Conservation (phyloP, 345 rosid genomes). For the Salix exigua region DNA sequence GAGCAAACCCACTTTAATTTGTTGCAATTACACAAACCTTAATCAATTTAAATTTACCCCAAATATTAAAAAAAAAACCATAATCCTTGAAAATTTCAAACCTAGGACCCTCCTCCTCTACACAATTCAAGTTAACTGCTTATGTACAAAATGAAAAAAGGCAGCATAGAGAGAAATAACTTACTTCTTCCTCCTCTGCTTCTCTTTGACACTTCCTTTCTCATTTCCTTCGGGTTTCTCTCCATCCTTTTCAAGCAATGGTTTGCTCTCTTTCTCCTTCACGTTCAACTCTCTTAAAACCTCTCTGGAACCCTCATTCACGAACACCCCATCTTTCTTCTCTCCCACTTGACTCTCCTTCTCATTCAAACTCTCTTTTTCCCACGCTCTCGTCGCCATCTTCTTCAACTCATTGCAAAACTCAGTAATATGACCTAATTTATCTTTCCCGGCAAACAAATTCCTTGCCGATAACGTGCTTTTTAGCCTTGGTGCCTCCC, state of each 20-base stretch:
- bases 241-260: slow-evolving; percentile 44
- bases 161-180: not conserved
- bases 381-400: slow-evolving; percentile 62
- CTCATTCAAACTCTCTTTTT: slow-evolving; percentile 37
- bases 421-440: slow-evolving; percentile 68
- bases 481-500: slow-evolving; percentile 51
- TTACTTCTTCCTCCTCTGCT: slow-evolving; percentile 53
- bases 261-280: slow-evolving; percentile 54
- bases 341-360: slow-evolving; percentile 31
- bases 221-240: slow-evolving; percentile 34
- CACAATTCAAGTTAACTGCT: not conserved
- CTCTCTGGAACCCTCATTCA: slow-evolving; percentile 30
- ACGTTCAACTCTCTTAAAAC: slow-evolving; percentile 30
- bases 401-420: slow-evolving; percentile 82
- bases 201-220: slow-evolving; percentile 47
- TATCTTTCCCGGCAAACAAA: slow-evolving; percentile 73
- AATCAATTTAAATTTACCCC: not conserved
- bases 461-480: slow-evolving; percentile 76
- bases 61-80: no score
- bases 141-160: not conserved
- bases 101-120: not conserved
- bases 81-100: no score
- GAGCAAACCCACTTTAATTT: not conserved
- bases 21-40: not conserved
- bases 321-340: slow-evolving; percentile 11